Percentiles rank a stretch among this genome's conserved stretches.
phyloP scores from a whole-genome alignment of 2,329 filamentous ascomycete species.

The Talaromyces pinophilus region DNA sequence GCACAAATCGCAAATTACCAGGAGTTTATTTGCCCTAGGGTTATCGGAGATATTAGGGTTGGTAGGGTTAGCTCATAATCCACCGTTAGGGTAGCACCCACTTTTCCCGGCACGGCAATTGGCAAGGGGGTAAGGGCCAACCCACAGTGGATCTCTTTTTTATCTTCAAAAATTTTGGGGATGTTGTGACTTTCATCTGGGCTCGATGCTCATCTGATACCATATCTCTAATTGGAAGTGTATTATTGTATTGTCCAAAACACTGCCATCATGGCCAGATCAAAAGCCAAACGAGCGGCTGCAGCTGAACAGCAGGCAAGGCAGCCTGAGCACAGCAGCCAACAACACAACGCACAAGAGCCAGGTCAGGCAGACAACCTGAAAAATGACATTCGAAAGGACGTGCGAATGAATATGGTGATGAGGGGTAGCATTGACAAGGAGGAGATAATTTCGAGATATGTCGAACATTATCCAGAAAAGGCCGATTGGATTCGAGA shows the following conservation, averaged over 20 bases:
- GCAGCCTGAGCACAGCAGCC: not conserved
- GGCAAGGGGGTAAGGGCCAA: not conserved
- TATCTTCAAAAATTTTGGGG: not conserved
- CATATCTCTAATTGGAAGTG: no score
- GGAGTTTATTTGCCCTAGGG: not conserved
- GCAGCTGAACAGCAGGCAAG: not conserved
- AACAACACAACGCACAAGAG: not conserved
- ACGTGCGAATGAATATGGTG: slow-evolving; percentile 16
- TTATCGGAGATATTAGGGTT: not conserved
- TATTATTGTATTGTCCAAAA: not conserved
- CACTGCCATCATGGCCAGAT: not conserved
- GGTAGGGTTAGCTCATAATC: not conserved
- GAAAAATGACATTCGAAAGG: slow-evolving; percentile 21
- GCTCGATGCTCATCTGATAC: not conserved
- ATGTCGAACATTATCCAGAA: not conserved
- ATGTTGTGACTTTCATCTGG: not conserved
- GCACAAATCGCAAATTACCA: not conserved
- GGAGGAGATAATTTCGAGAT: slow-evolving; percentile 12
- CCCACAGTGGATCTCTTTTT: slow-evolving; percentile 3
- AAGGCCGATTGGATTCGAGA: slow-evolving; percentile 12
- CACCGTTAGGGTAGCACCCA: not conserved
- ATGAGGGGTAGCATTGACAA: slow-evolving; percentile 16
- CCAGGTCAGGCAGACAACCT: not conserved
- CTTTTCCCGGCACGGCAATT: not conserved
- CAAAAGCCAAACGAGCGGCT: slow-evolving; percentile 8